Conservation (phyloP, 305 asterid genomes). For the Striga hermonthica region DNA sequence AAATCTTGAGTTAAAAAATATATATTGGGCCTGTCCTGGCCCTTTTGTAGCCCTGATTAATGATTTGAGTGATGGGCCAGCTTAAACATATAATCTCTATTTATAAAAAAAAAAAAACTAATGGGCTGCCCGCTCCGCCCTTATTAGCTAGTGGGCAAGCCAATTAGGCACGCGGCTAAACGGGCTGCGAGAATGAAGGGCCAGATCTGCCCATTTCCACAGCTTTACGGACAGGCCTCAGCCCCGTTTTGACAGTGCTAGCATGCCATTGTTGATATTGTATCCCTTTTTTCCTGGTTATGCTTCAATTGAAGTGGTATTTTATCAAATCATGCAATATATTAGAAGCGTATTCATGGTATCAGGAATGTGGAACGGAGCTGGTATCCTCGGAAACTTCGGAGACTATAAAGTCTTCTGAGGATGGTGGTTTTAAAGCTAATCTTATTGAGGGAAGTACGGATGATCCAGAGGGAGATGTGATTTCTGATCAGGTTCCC, state of each 20-base stretch:
- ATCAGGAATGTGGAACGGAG: slow-evolving; percentile 54
- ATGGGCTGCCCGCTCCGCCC: no score
- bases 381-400: slow-evolving; percentile 44
- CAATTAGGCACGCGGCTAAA: no score
- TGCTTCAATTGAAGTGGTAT: slow-evolving; percentile 12
- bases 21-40: no score
- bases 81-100: no score
- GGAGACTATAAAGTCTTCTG: slow-evolving; percentile 43
- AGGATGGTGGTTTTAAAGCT: slow-evolving; percentile 42
- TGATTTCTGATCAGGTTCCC: slow-evolving; percentile 63
- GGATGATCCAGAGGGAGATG: slow-evolving; percentile 48
- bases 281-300: slow-evolving; percentile 21
- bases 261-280: background rate
- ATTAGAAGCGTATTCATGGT: slow-evolving; percentile 34
- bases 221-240: no score
- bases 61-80: slow-evolving; percentile 5
- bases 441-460: slow-evolving; percentile 43
- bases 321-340: slow-evolving; percentile 16
- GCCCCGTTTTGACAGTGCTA: no score
- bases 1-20: no score
- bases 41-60: no score
- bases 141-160: no score
- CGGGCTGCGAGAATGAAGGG: no score
- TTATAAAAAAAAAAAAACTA: no score
- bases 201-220: no score